A percentile compares a stretch with the other conserved stretches of the same genome.
These are phyloP conservation scores for Capsicum chinense DNA, from an alignment of 257 asterid genomes.

Conservation along the genomic window DNA sequence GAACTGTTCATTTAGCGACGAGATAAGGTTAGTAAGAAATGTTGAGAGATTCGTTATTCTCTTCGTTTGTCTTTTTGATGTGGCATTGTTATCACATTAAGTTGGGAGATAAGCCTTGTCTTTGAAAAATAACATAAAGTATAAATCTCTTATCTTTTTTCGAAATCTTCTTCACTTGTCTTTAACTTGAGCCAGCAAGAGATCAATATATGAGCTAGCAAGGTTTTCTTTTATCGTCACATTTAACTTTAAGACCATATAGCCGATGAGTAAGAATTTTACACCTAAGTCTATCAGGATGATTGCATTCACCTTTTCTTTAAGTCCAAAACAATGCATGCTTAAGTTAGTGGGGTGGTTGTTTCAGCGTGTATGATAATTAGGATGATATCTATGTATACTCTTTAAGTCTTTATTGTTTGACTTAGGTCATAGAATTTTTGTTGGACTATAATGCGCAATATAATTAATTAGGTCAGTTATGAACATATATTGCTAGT, in stretches of 20 bases:
- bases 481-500: not conserved
- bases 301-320: not conserved
- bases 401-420: not conserved
- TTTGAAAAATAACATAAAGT: not conserved
- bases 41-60: constrained; percentile 8
- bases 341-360: constrained; percentile 26
- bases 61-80: constrained; percentile 21
- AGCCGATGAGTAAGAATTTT: not conserved
- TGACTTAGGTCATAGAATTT: not conserved
- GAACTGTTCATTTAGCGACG: constrained; percentile 7
- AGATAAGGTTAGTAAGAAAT: not conserved
- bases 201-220: not conserved
- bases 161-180: not conserved
- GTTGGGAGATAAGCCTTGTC: constrained; percentile 15
- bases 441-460: not conserved
- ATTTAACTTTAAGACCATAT: not conserved
- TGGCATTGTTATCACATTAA: constrained; percentile 25
- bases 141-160: not conserved
- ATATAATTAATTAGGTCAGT: not conserved
- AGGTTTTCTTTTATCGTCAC: not conserved
- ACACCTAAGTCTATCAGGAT: not conserved
- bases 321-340: not conserved
- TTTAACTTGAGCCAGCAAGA: not conserved
- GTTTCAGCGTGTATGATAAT: not conserved
- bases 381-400: not conserved